Conservation (phyloP, 2,329 filamentous ascomycete genomes). For the Amauroascus niger region DNA sequence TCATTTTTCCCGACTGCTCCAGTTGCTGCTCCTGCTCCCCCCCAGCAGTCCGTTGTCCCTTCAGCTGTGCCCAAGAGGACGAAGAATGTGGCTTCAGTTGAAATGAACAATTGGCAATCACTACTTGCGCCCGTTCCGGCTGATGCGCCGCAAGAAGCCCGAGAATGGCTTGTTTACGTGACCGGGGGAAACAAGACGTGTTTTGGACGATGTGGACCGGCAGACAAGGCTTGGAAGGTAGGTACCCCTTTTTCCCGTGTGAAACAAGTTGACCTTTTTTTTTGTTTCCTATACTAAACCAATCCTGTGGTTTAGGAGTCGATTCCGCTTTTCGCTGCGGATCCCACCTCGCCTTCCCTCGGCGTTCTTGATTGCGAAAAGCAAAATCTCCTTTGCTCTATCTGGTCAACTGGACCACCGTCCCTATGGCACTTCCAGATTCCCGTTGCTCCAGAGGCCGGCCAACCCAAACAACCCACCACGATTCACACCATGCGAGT, state of each 20-base stretch:
- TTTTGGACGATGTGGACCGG: slow-evolving; percentile 48
- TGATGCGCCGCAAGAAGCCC: slow-evolving; percentile 28
- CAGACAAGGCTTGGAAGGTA: slow-evolving; percentile 46
- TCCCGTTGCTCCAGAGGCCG: slow-evolving; percentile 41
- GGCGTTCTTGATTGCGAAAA: slow-evolving; percentile 51
- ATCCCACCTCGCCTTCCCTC: slow-evolving; percentile 47
- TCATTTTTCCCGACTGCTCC: slow-evolving; percentile 45
- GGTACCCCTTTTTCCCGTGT: slow-evolving; percentile 16
- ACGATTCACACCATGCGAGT: slow-evolving; percentile 46
- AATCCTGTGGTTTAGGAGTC: slow-evolving; percentile 37
- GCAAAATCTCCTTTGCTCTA: slow-evolving; percentile 50
- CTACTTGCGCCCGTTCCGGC: slow-evolving; percentile 39
- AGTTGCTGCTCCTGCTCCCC: slow-evolving; percentile 27
- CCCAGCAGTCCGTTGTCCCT: slow-evolving; percentile 35
- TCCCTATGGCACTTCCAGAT: slow-evolving; percentile 49
- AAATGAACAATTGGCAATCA: slow-evolving; percentile 48
- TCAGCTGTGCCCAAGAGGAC: slow-evolving; percentile 41
- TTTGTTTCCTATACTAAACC: not conserved
- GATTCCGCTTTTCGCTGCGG: slow-evolving; percentile 44
- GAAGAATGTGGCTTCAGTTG: slow-evolving; percentile 46
- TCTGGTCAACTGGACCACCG: slow-evolving; percentile 50
- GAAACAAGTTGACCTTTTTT: not conserved
- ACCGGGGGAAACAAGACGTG: slow-evolving; percentile 58
- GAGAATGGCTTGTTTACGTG: slow-evolving; percentile 51
- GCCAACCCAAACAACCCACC: slow-evolving; percentile 45